Evolutionary conservation across 306 rosid genomes (phyloP).

Genomic region (Mimosa bimucronata): DNA sequence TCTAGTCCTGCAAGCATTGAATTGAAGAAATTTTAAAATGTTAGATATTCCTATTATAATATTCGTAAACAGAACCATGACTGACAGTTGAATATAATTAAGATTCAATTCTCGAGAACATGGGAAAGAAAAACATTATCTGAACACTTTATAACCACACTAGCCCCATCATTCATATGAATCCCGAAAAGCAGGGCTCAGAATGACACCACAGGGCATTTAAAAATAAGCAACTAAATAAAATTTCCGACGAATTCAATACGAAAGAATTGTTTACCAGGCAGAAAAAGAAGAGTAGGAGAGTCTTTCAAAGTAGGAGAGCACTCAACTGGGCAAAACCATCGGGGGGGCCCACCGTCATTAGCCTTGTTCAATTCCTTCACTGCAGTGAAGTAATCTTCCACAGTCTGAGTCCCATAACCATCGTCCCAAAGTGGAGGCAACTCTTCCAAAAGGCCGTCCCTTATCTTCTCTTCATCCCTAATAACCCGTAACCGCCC

Average conservation of each 20-base stretch:
- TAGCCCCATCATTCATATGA: not conserved
- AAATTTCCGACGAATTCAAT: not conserved
- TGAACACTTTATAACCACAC: not conserved
- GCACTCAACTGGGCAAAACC: conserved; percentile 78
- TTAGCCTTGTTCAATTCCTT: conserved; percentile 58
- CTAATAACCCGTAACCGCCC: conserved; percentile 29
- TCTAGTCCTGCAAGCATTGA: conserved; percentile 68
- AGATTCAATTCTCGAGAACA: conserved; percentile 11
- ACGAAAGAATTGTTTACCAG: conserved; percentile 57
- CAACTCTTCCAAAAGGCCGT: conserved; percentile 42
- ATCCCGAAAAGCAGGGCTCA: not conserved
- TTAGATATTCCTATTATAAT: conserved; percentile 5
- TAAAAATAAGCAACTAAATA: not conserved
- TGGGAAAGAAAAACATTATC: not conserved
- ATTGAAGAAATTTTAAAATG: conserved; percentile 27
- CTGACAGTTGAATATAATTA: not conserved
- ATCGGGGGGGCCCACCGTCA: conserved; percentile 91
- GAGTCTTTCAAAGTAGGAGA: conserved; percentile 47
- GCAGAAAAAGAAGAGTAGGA: conserved; percentile 78
- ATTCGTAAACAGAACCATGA: not conserved
- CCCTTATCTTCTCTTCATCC: conserved; percentile 31
- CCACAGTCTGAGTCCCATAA: conserved; percentile 71
- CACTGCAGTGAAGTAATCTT: conserved; percentile 67
- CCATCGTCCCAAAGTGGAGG: conserved; percentile 85
- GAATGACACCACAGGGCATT: not conserved